phyloP scores from a whole-genome alignment of 352 stramenopile genomes.

The Pythium vanterpoolii region DNA sequence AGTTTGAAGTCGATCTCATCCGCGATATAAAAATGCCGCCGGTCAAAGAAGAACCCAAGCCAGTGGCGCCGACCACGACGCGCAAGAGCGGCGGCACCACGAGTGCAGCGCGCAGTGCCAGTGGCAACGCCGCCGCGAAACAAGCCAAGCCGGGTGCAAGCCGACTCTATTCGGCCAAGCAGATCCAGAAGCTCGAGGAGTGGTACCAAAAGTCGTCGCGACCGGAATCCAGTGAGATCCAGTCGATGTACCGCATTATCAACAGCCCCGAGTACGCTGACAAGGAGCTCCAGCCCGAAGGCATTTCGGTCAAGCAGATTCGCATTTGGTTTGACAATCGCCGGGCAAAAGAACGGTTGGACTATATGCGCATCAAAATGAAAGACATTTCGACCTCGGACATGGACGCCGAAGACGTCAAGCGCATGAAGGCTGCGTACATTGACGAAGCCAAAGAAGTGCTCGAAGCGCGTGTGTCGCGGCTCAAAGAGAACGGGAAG shows the following conservation, averaged over 20 bases:
- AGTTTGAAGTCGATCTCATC: conserved; percentile 82
- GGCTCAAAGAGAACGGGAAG: conserved; percentile 74
- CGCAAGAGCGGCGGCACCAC: conserved; percentile 30
- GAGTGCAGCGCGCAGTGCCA: conserved; percentile 33
- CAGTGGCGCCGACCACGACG: conserved; percentile 11
- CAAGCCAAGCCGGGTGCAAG: conserved; percentile 76
- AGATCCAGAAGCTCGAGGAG: conserved; percentile 88
- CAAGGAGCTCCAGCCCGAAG: conserved; percentile 79
- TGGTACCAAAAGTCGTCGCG: conserved; percentile 85
- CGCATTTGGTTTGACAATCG: conserved; percentile 89
- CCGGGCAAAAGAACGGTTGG: conserved; percentile 75
- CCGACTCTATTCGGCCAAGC: conserved; percentile 81
- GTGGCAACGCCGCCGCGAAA: conserved; percentile 19
- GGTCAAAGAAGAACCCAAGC: conserved; percentile 52
- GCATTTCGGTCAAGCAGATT: conserved; percentile 86
- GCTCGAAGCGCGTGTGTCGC: conserved; percentile 75
- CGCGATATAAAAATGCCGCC: conserved; percentile 67
- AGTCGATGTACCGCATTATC: conserved; percentile 89
- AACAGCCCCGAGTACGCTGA: conserved; percentile 82
- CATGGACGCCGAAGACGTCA: conserved; percentile 82
- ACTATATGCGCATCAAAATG: conserved; percentile 90
- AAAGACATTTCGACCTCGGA: conserved; percentile 83
- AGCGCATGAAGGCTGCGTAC: conserved; percentile 86
- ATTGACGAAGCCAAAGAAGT: conserved; percentile 89
- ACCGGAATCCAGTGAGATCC: conserved; percentile 80